Evolutionary conservation across 257 asterid genomes (phyloP).

Genomic region (Striga asiatica): DNA sequence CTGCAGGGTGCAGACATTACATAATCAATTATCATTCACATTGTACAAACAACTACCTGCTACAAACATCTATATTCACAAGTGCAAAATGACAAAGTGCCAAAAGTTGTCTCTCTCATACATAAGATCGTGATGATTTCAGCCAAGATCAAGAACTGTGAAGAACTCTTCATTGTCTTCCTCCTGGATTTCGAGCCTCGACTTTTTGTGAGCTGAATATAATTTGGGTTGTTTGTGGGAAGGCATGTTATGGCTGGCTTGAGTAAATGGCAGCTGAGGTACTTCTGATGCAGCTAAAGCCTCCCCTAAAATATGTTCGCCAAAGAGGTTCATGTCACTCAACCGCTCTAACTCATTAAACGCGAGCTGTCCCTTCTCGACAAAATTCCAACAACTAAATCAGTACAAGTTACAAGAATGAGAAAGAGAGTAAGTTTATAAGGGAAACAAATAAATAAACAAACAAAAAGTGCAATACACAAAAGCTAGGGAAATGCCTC

Average conservation of each 20-base stretch:
- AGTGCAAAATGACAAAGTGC: too few species aligned
- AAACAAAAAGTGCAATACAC: too few species aligned
- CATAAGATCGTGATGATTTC: constrained; percentile 11
- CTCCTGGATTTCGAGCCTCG: constrained; percentile 46
- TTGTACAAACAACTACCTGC: too few species aligned
- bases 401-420: too few species aligned
- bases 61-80: too few species aligned
- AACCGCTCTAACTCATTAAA: constrained; percentile 75
- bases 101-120: too few species aligned
- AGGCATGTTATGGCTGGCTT: constrained; percentile 22
- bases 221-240: constrained; percentile 28
- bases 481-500: too few species aligned
- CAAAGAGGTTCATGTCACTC: constrained; percentile 48
- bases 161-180: constrained; percentile 65
- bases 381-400: not conserved
- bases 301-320: constrained; percentile 38
- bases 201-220: constrained; percentile 54
- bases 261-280: constrained; percentile 60
- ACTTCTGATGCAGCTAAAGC: constrained; percentile 71
- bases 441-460: too few species aligned
- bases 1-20: too few species aligned
- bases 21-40: too few species aligned
- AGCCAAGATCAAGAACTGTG: constrained; percentile 92
- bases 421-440: too few species aligned
- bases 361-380: constrained; percentile 77